Base-by-base conservation (phyloP, 202 grass and related monocot species). In the Eragrostis tef region DNA sequence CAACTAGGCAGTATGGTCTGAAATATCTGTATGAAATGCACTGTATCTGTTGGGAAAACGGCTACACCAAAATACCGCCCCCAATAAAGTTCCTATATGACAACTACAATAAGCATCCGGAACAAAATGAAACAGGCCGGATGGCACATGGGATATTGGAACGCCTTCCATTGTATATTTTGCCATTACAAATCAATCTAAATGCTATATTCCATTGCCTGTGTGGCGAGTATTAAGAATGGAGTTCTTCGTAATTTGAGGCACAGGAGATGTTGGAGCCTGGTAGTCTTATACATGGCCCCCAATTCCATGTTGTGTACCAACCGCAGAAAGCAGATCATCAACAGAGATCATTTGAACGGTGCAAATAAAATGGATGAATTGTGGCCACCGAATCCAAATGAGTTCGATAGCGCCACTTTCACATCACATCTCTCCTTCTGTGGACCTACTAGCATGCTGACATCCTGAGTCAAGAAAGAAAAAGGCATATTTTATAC, bases 331-430 rank as follows among this genome's bases (percentile, higher is more conserved):
- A 85, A 70, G 43, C 64, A 71, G 50, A 73, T 52, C 48, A 44
- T 52, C 68, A 77, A 57, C 25, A 14, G 20, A 50, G 44, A 57
- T 91, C 82, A 90, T 62, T 93, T 80, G 81, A 89, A 92, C 14
- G 93, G 96, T 15, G 93, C 87, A 88, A 99, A 99, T 52, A 99
- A 78, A 66, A 99, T 93, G 6, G 93, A 99, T 1, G 96, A 99
- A 83, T 99, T 99, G 75, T 99, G 96, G 22, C 93, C 96, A 13
- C 96, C 96, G 56, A 99, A 99, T 79, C 96, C 93, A 75, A 96
- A 99, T 44, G 96, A 99, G 79, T 96, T 99, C 5, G 96, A 99
- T 75, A 99, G 78, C 6, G 89, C 90, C 56, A 96, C 93, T 87
- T 96, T 96, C 61, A 99, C 84, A 64, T 95, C 87, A 24, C 92